These are phyloP conservation scores for Vigna trinervia DNA, from an alignment of 306 rosid species.

Conservation along the genomic window DNA sequence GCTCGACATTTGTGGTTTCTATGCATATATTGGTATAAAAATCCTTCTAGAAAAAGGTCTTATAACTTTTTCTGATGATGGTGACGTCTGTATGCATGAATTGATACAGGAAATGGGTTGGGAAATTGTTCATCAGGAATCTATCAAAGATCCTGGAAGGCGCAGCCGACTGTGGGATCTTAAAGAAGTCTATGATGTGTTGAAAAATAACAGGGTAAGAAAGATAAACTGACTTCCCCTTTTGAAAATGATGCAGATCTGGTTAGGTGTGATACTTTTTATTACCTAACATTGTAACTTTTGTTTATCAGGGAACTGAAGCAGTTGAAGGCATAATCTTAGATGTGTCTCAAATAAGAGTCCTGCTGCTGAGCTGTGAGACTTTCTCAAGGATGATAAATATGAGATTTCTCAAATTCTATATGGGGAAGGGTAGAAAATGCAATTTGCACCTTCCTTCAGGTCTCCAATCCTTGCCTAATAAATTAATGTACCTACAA, in stretches of 20 bases:
- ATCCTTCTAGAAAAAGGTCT: constrained; percentile 38
- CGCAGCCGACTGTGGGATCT: constrained; percentile 34
- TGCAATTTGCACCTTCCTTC: constrained; percentile 25
- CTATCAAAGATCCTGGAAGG: constrained; percentile 23
- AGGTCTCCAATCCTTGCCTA: constrained; percentile 31
- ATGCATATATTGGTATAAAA: background rate
- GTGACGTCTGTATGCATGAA: constrained; percentile 42
- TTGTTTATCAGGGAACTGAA: constrained; percentile 38
- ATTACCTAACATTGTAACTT: background rate
- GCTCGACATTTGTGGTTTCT: constrained; percentile 36
- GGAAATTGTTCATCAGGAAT: constrained; percentile 41
- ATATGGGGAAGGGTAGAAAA: constrained; percentile 18
- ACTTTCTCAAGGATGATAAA: constrained; percentile 35
- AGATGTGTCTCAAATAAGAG: constrained; percentile 26
- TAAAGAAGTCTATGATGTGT: constrained; percentile 36
- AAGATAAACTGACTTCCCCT: background rate
- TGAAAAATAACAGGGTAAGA: constrained; percentile 41
- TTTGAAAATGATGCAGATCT: background rate
- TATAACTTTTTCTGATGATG: background rate
- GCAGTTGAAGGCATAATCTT: constrained; percentile 35
- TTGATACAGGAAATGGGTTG: constrained; percentile 45
- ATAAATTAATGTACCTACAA: constrained; percentile 20
- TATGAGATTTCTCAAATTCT: constrained; percentile 33
- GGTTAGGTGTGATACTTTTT: background rate
- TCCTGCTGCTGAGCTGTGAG: constrained; percentile 19